phyloP scores from a whole-genome alignment of 305 asterid genomes.

The Solanum hybrid region DNA sequence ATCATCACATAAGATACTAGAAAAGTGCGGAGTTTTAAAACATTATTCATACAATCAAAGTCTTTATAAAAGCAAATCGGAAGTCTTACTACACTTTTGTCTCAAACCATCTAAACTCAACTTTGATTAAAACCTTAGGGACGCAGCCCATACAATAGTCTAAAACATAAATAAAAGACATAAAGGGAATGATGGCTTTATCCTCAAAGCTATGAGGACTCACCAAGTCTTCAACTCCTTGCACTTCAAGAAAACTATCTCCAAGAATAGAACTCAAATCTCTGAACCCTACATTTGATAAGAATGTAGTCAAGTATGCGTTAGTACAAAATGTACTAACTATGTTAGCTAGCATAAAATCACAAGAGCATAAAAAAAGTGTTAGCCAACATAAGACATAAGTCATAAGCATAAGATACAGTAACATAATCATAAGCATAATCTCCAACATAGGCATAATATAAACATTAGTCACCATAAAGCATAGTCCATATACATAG shows the following conservation, averaged over 20 bases:
- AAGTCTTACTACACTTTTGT: background rate
- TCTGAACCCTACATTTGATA: background rate
- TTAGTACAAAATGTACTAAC: background rate
- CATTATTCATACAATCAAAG: background rate
- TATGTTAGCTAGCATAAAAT: background rate
- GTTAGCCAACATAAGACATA: background rate
- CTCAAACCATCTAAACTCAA: background rate
- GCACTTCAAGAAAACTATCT: background rate
- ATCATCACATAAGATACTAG: background rate
- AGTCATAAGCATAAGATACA: too few relatives aligned
- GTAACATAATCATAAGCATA: background rate
- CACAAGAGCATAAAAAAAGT: background rate
- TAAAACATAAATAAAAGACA: background rate
- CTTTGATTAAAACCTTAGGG: background rate
- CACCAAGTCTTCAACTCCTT: background rate
- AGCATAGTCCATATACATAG: background rate
- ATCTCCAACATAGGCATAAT: background rate
- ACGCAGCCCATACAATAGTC: background rate
- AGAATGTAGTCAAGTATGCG: background rate
- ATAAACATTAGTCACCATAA: background rate
- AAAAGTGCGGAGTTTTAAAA: too few relatives aligned
- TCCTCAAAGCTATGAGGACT: background rate
- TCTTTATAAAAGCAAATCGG: background rate
- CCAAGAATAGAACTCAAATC: background rate
- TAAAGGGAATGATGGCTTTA: background rate